phyloP scores from a whole-genome alignment of 805 yeast genomes.

The Naumovozyma castellii region DNA sequence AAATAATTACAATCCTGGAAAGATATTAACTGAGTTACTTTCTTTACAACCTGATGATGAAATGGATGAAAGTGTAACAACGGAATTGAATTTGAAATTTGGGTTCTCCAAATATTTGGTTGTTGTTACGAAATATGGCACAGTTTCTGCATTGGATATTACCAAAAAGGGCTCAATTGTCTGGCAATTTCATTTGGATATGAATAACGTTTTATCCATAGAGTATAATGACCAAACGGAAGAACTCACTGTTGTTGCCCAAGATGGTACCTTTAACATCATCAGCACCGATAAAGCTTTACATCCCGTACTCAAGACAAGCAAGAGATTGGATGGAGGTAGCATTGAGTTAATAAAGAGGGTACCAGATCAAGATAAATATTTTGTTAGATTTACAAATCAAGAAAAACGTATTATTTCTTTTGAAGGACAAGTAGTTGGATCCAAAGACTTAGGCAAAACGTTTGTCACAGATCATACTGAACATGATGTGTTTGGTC shows the following conservation, averaged over 20 bases:
- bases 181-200: conserved; percentile 33
- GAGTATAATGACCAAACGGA: conserved; percentile 13
- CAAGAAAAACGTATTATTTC: conserved; percentile 8
- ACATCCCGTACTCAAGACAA: background rate
- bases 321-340: background rate
- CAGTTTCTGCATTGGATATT: conserved; percentile 37
- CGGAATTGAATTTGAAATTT: conserved; percentile 28
- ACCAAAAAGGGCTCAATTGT: conserved; percentile 28
- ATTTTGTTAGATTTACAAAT: conserved; percentile 12
- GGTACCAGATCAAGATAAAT: conserved; percentile 5
- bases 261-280: conserved; percentile 19
- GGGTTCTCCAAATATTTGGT: conserved; percentile 39
- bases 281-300: background rate
- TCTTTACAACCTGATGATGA: conserved; percentile 7
- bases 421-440: conserved; percentile 1
- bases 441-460: conserved; percentile 7
- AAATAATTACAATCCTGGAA: conserved; percentile 18
- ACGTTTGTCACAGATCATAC: conserved; percentile 17
- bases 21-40: conserved; percentile 11
- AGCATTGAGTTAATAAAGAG: conserved; percentile 1
- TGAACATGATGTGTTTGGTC: conserved; percentile 16
- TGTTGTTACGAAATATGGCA: conserved; percentile 34
- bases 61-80: conserved; percentile 10
- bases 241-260: conserved; percentile 19
- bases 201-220: conserved; percentile 14